These are phyloP conservation scores for Serendipita sp. DNA, from an alignment of 768 basidiomycete genomes.

Conservation along the genomic window DNA sequence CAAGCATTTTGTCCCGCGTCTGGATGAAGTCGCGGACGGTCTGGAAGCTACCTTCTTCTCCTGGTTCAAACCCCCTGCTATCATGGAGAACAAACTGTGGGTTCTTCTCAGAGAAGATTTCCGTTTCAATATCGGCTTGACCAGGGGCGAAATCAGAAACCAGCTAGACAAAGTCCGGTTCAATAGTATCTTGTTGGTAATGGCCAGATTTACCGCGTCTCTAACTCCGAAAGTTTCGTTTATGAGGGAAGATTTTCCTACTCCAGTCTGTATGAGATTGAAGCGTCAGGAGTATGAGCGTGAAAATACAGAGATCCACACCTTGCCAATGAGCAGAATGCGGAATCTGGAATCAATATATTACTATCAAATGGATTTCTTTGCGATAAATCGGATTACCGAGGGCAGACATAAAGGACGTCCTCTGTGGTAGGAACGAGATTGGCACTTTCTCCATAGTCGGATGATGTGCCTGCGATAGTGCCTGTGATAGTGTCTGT, in stretches of 20 bases:
- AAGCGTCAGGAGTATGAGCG: too few relatives aligned
- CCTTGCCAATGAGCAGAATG: neutral
- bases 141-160: slow-evolving; percentile 3
- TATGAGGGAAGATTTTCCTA: neutral
- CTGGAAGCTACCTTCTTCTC: slow-evolving; percentile 1
- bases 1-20: slow-evolving; percentile 7
- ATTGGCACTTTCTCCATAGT: too few relatives aligned
- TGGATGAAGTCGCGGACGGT: slow-evolving; percentile 10
- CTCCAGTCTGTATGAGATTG: neutral
- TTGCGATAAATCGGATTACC: neutral
- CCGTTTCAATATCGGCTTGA: slow-evolving; percentile 10
- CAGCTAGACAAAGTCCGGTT: neutral
- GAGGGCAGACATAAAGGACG: neutral
- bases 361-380: neutral
- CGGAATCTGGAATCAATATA: neutral
- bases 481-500: too few relatives aligned
- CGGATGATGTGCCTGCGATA: too few relatives aligned
- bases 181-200: neutral
- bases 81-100: slow-evolving; percentile 13
- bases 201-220: neutral
- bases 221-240: neutral
- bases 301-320: neutral
- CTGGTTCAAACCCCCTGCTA: slow-evolving; percentile 12
- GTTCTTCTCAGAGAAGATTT: slow-evolving; percentile 12
- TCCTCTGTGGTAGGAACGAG: neutral